These are phyloP conservation scores for Alternaria angustiovoidea DNA, from an alignment of 2,329 filamentous ascomycete species.

Conservation along the genomic window DNA sequence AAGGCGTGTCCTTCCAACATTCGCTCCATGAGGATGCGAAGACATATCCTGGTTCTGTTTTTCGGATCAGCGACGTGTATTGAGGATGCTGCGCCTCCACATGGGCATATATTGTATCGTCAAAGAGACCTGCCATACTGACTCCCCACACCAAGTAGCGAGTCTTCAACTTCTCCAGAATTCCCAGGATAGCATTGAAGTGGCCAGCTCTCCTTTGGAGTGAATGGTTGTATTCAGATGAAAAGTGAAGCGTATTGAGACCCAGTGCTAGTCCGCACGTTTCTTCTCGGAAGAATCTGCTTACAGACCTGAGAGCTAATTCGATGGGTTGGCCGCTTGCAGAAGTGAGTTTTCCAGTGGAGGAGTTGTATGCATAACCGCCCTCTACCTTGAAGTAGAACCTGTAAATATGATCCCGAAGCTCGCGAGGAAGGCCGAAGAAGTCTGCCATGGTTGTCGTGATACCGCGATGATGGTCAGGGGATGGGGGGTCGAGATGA, in stretches of 20 bases:
- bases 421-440: slow-evolving; percentile 13
- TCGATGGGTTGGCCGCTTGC: neutral
- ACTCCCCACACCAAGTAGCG: neutral
- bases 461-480: neutral
- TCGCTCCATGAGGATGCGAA: no score
- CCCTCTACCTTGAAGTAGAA: slow-evolving; percentile 12
- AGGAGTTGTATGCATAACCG: slow-evolving; percentile 14
- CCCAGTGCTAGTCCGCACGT: neutral
- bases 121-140: neutral
- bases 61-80: neutral
- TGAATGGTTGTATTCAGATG: neutral
- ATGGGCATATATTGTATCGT: neutral
- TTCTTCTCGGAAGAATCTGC: neutral
- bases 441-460: neutral
- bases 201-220: neutral
- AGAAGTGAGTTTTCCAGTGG: neutral
- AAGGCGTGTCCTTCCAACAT: neutral
- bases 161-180: no score
- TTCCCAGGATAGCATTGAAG: neutral
- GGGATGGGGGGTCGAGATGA: neutral
- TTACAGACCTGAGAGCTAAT: neutral
- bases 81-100: neutral
- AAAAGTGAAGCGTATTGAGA: neutral
- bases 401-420: slow-evolving; percentile 19
- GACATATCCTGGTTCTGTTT: no score